These are phyloP conservation scores for Raffaelea albimanens DNA, from an alignment of 2,329 filamentous ascomycete species.

Conservation along the genomic window DNA sequence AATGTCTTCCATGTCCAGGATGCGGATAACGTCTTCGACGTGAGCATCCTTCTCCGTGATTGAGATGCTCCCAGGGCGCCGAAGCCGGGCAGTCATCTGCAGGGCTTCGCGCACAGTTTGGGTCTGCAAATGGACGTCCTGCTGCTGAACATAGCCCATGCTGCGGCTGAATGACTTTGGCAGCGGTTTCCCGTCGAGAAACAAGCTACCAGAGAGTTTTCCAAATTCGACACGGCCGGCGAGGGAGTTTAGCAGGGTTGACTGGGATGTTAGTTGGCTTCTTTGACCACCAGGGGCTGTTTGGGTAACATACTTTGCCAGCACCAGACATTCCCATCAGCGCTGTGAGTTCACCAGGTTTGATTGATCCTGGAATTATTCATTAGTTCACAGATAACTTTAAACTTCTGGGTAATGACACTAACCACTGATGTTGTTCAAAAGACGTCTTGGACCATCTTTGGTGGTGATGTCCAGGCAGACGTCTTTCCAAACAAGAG, in stretches of 20 bases:
- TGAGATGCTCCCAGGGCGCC: neutral
- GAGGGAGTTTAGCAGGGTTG: neutral
- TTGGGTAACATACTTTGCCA: neutral
- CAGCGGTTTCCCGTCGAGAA: neutral
- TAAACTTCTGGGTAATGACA: too few relatives aligned
- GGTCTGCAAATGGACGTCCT: neutral
- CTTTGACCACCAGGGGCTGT: neutral
- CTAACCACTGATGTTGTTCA: slow-evolving; percentile 1
- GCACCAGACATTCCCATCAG: slow-evolving; percentile 3
- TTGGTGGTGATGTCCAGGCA: neutral
- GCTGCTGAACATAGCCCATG: slow-evolving; percentile 1
- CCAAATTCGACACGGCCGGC: slow-evolving; percentile 1
- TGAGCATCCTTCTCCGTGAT: neutral
- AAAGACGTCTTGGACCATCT: neutral
- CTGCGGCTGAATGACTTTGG: neutral
- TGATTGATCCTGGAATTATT: neutral
- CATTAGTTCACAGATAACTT: too few relatives aligned
- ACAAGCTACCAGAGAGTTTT: neutral
- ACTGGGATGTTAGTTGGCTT: neutral
- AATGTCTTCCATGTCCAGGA: slow-evolving; percentile 3
- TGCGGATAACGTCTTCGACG: slow-evolving; percentile 1
- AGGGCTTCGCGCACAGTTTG: slow-evolving; percentile 1
- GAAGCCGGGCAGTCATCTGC: neutral
- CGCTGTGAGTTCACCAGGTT: neutral
- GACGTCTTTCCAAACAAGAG: neutral